These are phyloP conservation scores for Gnomoniopsis sp. DNA, from an alignment of 2,329 filamentous ascomycete species.

Conservation along the genomic window DNA sequence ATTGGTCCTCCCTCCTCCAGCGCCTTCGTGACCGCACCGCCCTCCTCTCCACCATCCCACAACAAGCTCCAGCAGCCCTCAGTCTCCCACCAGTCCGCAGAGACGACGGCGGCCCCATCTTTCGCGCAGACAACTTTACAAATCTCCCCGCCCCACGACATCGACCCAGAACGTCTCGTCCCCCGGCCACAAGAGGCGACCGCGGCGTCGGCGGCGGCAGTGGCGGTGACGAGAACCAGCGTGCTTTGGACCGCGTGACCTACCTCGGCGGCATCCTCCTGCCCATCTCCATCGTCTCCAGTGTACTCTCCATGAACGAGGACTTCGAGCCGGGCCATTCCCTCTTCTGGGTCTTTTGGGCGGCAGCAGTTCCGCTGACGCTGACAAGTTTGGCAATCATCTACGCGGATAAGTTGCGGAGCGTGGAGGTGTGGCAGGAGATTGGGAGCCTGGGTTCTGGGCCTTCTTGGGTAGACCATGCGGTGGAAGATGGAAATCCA, in stretches of 20 bases:
- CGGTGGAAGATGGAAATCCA: background rate
- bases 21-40: slow-evolving; percentile 26
- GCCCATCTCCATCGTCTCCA: slow-evolving; percentile 44
- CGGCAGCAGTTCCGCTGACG: slow-evolving; percentile 35
- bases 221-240: slow-evolving; percentile 31
- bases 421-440: slow-evolving; percentile 44
- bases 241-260: slow-evolving; percentile 43
- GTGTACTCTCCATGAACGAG: slow-evolving; percentile 45
- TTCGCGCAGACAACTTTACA: too few relatives aligned
- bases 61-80: too few relatives aligned
- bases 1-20: slow-evolving; percentile 31
- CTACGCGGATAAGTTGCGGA: slow-evolving; percentile 46
- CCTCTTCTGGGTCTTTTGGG: slow-evolving; percentile 49
- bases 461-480: background rate
- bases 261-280: slow-evolving; percentile 49
- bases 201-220: background rate
- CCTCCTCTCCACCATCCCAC: slow-evolving; percentile 19
- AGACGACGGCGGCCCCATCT: background rate
- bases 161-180: too few relatives aligned
- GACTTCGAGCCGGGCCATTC: slow-evolving; percentile 38
- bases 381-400: slow-evolving; percentile 39
- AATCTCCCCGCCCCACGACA: too few relatives aligned
- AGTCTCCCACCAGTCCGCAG: too few relatives aligned
- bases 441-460: slow-evolving; percentile 24
- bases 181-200: background rate